Percentiles rank a stretch among this genome's conserved stretches.
Evolutionary conservation across 192 early-diverging fungal genomes (phyloP).

Genomic region (Coemansia sp.): DNA sequence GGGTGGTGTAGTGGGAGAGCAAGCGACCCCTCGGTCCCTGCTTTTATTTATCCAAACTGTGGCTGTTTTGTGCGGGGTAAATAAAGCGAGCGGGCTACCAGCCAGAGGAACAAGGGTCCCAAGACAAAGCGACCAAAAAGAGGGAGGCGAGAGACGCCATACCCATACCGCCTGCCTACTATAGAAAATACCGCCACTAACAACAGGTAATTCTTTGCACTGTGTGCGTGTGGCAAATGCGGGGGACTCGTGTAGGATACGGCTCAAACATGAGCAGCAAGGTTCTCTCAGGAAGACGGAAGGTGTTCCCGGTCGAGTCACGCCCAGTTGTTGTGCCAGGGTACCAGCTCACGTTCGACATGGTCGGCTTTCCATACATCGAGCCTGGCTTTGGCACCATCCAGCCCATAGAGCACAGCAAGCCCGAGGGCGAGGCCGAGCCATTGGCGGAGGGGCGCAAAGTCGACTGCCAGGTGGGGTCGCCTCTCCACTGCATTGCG

Average conservation of each 20-base stretch:
- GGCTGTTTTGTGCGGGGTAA: too few species aligned
- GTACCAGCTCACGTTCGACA: conserved; percentile 48
- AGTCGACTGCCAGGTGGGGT: conserved; percentile 16
- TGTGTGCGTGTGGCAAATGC: too few species aligned
- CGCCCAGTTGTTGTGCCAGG: conserved; percentile 31
- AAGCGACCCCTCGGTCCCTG: too few species aligned
- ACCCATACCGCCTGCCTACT: too few species aligned
- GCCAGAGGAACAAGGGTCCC: too few species aligned
- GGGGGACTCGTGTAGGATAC: conserved; percentile 28
- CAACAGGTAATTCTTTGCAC: conserved; percentile 5
- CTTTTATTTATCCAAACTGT: too few species aligned
- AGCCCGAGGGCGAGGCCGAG: not conserved
- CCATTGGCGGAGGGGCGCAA: not conserved
- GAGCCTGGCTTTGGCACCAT: conserved; percentile 49
- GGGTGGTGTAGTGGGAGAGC: too few species aligned
- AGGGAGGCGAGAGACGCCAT: too few species aligned
- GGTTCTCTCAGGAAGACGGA: conserved; percentile 44
- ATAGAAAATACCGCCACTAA: too few species aligned
- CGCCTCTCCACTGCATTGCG: conserved; percentile 40
- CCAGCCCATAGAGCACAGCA: conserved; percentile 7
- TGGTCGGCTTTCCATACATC: conserved; percentile 41
- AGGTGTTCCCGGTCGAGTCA: conserved; percentile 36
- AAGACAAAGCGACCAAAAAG: too few species aligned
- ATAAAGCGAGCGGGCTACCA: too few species aligned
- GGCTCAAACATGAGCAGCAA: conserved; percentile 48